phyloP scores from a whole-genome alignment of 2,329 filamentous ascomycete genomes.

The Botrytis galanthina region DNA sequence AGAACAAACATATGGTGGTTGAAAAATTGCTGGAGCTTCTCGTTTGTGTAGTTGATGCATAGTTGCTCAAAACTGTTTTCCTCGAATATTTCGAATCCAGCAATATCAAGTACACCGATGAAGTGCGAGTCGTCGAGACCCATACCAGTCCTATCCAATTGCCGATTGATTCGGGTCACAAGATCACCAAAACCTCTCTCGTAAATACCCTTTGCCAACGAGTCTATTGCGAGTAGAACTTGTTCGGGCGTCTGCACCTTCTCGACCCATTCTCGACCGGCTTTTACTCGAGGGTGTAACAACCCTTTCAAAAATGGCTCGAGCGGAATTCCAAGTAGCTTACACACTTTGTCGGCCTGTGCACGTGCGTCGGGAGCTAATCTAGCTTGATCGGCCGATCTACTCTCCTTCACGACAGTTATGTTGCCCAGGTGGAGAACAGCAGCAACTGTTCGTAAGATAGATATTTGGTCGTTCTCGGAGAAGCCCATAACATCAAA shows the following conservation, averaged over 20 bases:
- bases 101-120: conserved; percentile 97
- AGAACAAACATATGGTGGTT: conserved; percentile 99
- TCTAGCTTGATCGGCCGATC: conserved; percentile 85
- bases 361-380: conserved; percentile 71
- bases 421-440: conserved; percentile 94
- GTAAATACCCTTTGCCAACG: conserved; percentile 94
- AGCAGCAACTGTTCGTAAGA: conserved; percentile 83
- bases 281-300: conserved; percentile 90
- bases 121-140: conserved; percentile 88
- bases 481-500: conserved; percentile 94
- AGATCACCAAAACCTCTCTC: conserved; percentile 93
- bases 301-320: conserved; percentile 87
- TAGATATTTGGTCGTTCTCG: conserved; percentile 75
- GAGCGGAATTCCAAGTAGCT: conserved; percentile 76
- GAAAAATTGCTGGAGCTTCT: conserved; percentile 99
- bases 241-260: conserved; percentile 98
- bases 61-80: conserved; percentile 98
- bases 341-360: conserved; percentile 76
- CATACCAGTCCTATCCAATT: conserved; percentile 82
- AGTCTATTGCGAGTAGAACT: conserved; percentile 84
- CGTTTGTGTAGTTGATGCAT: conserved; percentile 99
- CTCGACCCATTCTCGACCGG: conserved; percentile 95
- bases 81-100: conserved; percentile 98
- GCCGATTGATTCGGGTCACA: conserved; percentile 85
- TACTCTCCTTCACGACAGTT: conserved; percentile 82